Conservation (phyloP, 805 yeast genomes). For the Hanseniaspora hatyaiensis region DNA sequence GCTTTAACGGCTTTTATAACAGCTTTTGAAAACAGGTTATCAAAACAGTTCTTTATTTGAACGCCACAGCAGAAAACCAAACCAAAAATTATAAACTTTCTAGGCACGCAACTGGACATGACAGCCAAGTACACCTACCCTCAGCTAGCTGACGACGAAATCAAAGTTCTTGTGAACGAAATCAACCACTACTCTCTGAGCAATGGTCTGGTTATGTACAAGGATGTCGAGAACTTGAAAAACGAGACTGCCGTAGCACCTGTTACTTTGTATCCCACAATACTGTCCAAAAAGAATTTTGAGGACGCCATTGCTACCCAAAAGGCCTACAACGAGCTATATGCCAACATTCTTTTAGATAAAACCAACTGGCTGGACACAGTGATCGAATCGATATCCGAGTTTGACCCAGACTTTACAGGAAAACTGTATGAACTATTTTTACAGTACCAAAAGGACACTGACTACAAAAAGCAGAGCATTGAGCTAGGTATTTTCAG, state of each 20-base stretch:
- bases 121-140: conserved; percentile 21
- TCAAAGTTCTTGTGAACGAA: conserved; percentile 31
- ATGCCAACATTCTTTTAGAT: conserved; percentile 51
- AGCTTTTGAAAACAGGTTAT: no score
- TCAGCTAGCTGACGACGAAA: conserved; percentile 22
- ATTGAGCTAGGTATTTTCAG: conserved; percentile 75
- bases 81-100: neutral
- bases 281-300: conserved; percentile 61
- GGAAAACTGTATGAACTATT: conserved; percentile 61
- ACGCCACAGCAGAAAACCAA: no score
- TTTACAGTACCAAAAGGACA: conserved; percentile 36
- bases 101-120: no score
- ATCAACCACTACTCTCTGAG: conserved; percentile 65
- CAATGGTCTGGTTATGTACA: conserved; percentile 75
- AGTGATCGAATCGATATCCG: conserved; percentile 44
- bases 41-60: no score
- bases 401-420: conserved; percentile 65
- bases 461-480: conserved; percentile 42
- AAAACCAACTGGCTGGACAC: conserved; percentile 49
- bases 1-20: no score
- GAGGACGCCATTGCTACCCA: conserved; percentile 58
- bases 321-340: conserved; percentile 56
- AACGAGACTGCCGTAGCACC: conserved; percentile 59
- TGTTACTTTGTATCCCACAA: conserved; percentile 81
- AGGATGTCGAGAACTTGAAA: conserved; percentile 33